Evolutionary conservation across 768 basidiomycete genomes (phyloP).

Genomic region (Boletus pseudopeckii): DNA sequence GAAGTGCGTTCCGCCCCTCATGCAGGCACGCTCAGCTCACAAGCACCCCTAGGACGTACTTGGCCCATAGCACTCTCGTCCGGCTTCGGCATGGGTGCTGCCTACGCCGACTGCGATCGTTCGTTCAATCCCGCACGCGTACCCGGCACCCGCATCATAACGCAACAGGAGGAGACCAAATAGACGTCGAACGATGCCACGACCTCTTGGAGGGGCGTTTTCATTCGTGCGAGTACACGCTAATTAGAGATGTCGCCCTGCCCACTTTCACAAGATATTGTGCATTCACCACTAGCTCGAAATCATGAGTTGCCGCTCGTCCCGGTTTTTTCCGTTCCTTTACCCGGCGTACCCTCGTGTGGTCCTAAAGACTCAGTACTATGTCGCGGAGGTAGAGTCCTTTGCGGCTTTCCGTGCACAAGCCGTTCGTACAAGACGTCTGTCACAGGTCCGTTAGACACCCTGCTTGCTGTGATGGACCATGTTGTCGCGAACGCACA

Average conservation of each 20-base stretch:
- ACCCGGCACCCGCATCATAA: conserved; percentile 76
- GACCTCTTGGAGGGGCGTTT: neutral
- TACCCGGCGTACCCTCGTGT: conserved; percentile 7
- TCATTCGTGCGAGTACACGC: conserved; percentile 5
- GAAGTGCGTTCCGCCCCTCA: conserved; percentile 54
- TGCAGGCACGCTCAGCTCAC: conserved; percentile 1
- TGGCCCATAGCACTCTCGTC: conserved; percentile 88
- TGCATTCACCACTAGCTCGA: conserved; percentile 6
- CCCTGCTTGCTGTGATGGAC: neutral
- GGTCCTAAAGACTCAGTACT: neutral
- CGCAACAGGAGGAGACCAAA: conserved; percentile 29
- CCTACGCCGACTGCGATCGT: conserved; percentile 90
- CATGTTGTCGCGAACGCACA: conserved; percentile 38
- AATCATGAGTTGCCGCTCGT: conserved; percentile 6
- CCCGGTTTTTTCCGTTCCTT: conserved; percentile 20
- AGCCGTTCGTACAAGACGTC: conserved; percentile 68
- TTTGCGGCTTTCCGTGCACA: conserved; percentile 48
- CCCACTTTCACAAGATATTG: conserved; percentile 6
- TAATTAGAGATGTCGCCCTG: conserved; percentile 25
- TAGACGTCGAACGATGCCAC: conserved; percentile 4
- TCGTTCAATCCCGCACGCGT: conserved; percentile 90
- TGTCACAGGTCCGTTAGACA: conserved; percentile 26
- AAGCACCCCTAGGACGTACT: conserved; percentile 64
- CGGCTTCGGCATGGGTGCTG: conserved; percentile 83
- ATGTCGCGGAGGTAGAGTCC: conserved; percentile 32